These are phyloP conservation scores for Penicillium fuscoglaucum DNA, from an alignment of 2,329 filamentous ascomycete genomes.

Conservation along the genomic window DNA sequence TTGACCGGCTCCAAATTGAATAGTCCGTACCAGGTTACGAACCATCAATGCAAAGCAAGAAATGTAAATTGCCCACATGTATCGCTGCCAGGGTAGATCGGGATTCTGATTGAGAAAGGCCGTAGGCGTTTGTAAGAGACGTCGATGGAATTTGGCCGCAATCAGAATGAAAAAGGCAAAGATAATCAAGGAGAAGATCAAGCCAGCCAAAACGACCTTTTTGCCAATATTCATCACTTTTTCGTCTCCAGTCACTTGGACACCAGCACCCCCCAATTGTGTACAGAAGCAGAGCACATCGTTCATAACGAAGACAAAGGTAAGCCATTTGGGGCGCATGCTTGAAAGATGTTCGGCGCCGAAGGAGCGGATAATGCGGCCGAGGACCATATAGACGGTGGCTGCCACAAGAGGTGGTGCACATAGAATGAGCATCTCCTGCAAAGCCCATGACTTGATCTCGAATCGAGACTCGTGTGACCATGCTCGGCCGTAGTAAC, in stretches of 20 bases:
- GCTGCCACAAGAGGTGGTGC: slow-evolving; percentile 45
- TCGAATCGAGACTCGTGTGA: slow-evolving; percentile 31
- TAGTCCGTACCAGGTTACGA: slow-evolving; percentile 31
- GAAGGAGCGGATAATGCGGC: slow-evolving; percentile 40
- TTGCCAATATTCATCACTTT: slow-evolving; percentile 24
- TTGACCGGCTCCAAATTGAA: slow-evolving; percentile 29
- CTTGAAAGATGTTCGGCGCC: slow-evolving; percentile 38
- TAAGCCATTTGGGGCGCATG: slow-evolving; percentile 40
- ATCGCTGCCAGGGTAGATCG: slow-evolving; percentile 26
- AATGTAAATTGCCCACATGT: slow-evolving; percentile 32
- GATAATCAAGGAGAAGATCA: slow-evolving; percentile 33
- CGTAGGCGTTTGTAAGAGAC: slow-evolving; percentile 20
- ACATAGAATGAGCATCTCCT: slow-evolving; percentile 43
- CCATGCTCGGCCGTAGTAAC: slow-evolving; percentile 40
- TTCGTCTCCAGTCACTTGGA: slow-evolving; percentile 30
- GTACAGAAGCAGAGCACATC: slow-evolving; percentile 38
- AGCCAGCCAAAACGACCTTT: slow-evolving; percentile 31
- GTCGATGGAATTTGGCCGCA: slow-evolving; percentile 27
- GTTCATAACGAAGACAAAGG: slow-evolving; percentile 40
- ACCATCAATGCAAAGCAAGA: slow-evolving; percentile 29
- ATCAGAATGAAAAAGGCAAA: slow-evolving; percentile 31
- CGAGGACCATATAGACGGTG: slow-evolving; percentile 42
- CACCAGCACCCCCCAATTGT: slow-evolving; percentile 35
- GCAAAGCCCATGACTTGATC: slow-evolving; percentile 36
- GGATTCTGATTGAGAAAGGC: slow-evolving; percentile 16